Base-by-base conservation (phyloP, 2,329 filamentous ascomycete species). In the Xylariaceae sp. region DNA sequence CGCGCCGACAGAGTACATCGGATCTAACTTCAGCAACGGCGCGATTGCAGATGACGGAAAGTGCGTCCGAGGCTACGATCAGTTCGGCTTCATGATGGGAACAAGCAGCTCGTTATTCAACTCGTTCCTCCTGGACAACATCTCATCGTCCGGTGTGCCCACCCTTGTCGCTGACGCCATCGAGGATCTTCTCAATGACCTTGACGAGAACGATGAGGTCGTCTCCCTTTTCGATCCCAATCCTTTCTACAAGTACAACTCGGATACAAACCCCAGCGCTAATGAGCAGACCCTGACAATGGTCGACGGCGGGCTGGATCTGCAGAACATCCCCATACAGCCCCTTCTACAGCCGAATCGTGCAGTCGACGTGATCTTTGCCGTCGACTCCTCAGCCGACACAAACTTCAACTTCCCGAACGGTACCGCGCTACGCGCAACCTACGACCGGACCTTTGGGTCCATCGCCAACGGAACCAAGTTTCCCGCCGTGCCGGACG, bases 61-160 rank as follows among this genome's bases (percentile, higher is more conserved):
- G 22, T 95, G 91, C 60, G 76, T 94, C 14, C 73, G 77, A 6
- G 91, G 91, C 1, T 90, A 90, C 52, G 91, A 95, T 66, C 90
- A 90, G 56, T 78, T 79, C 20, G 88, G 88, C 6, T 95, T 80
- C 60, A 72, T 95, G 21, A 89, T 95, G 80, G 90, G 90, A 40
- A 95, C 90, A 0, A 89, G 85, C 19, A 88, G 84, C 1, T 85
- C 86, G 1, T 74, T 95, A 2, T 95, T 95, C 75, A 95, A 95
- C 68, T 73, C 82, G 57, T 78, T 87, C 57, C 67, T 95, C 16
- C 72, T 90, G 3, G 67, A 80, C 10, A 71, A 92, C 44, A 77
- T 88, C 53, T 64, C 63, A 27, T 57, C 63, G 5, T 59, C 64
- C 8, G 65, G 68, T 21, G 61, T 76, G 2, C 74, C 74, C 2